Base-by-base conservation (phyloP, 352 stramenopile species). In the Globisporangium acanthophoron region DNA sequence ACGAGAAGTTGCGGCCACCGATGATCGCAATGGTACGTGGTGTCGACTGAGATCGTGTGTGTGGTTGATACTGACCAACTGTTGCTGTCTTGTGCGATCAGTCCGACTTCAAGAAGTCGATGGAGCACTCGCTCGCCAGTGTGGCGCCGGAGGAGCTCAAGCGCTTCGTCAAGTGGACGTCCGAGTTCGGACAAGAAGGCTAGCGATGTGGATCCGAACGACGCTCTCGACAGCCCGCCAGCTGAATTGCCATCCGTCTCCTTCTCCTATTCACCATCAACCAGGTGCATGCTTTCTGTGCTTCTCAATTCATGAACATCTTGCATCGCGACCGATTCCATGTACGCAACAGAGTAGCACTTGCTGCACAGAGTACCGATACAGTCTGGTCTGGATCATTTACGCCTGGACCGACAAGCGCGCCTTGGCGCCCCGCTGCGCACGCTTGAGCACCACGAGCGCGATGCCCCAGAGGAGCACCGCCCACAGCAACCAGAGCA, bases 121-220 rank as follows among this genome's bases (percentile, higher is more conserved):
- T 99, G 70, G 85, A 92, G 58, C 94, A 98, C 72, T 97, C 90
- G 5, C 85, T 96, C 46, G 93, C 88, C 2, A 98, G 96, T 51
- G 97, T 99, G n/a, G 96, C 95, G 8, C 64, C 82, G 39, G 94
- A 98, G 16, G 98, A 99, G 71, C 87, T 99, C 45, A 86, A 95
- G 54, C 84, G 94, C 31, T 99, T 99, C 65, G 80, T 96, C 18
- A 96, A 99, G 61, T 99, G 98, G 98, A 99, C 98, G 7, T 88
- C 93, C 35, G 88, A 99, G 71, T 99, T 99, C 85, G 98, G 98
- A 46, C 93, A 99, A 75, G 97, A 99, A 68, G 97, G 98, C 37
- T 97, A 84, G 69, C 73, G 57, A 18, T 43, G 37, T 13, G 12
- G 11, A 16, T 12, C 2, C 37, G 13, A 43, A 43, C 13, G 37